Conservation (phyloP, 495 filamentous ascomycete species). For the Oidiodendron maius region DNA sequence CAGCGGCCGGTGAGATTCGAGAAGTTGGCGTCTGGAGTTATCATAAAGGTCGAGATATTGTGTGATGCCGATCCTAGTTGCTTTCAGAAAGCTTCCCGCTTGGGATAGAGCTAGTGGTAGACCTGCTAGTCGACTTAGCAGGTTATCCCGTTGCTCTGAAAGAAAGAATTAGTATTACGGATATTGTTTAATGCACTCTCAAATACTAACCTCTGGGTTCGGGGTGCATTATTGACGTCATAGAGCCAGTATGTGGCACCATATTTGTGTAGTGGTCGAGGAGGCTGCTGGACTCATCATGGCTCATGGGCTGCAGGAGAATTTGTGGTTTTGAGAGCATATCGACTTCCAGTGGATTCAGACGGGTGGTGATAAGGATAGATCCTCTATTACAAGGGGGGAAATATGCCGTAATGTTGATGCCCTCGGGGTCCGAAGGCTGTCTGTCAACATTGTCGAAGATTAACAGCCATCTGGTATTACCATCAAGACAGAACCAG, state of each 20-base stretch:
- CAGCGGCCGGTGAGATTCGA: not conserved
- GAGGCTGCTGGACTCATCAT: not conserved
- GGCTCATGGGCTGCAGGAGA: not conserved
- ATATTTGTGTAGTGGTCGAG: not conserved
- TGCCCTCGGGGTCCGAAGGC: not conserved
- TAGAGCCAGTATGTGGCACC: not conserved
- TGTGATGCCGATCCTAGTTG: not conserved
- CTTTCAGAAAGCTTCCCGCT: not conserved
- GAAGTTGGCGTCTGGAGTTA: not conserved
- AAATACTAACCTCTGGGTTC: not conserved
- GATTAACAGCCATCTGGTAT: conserved; percentile 32
- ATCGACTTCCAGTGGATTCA: conserved; percentile 4
- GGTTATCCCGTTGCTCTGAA: not conserved
- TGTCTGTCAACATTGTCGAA: conserved; percentile 35
- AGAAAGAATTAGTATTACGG: not conserved
- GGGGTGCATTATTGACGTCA: not conserved
- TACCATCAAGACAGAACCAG: conserved; percentile 20
- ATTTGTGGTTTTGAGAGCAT: not conserved
- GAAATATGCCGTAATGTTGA: conserved; percentile 17
- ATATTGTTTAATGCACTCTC: not conserved
- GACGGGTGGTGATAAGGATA: conserved; percentile 27
- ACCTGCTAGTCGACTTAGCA: not conserved
- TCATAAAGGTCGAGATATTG: not conserved
- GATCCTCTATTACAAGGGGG: conserved; percentile 33
- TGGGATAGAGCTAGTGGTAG: not conserved